These are phyloP conservation scores for Calamus simplicifolius DNA, from an alignment of 176 grass and related monocot genomes.

Conservation along the genomic window DNA sequence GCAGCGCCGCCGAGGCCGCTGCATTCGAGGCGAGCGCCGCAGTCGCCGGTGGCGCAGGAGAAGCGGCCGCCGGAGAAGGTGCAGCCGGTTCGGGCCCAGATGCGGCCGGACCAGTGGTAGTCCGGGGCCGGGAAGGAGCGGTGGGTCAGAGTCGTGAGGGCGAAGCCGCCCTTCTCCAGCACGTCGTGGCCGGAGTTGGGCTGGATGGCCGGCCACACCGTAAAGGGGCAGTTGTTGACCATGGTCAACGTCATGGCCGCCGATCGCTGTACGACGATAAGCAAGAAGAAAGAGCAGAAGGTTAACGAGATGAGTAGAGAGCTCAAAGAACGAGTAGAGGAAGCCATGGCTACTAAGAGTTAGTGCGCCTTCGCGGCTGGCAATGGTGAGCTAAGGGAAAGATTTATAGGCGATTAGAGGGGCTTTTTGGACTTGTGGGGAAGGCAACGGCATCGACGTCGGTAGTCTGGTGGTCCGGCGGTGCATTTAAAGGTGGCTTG, in stretches of 20 bases:
- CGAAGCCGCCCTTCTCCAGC: conserved; percentile 67
- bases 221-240: conserved; percentile 84
- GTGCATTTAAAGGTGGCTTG: too few relatives aligned
- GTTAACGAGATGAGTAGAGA: too few relatives aligned
- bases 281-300: conserved; percentile 21
- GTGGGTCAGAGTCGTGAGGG: conserved; percentile 48
- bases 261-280: conserved; percentile 18
- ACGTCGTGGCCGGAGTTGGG: conserved; percentile 70
- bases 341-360: too few relatives aligned
- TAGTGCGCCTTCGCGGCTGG: too few relatives aligned
- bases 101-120: conserved; percentile 69
- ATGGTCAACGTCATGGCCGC: conserved; percentile 63
- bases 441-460: too few relatives aligned
- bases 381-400: too few relatives aligned
- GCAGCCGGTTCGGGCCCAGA: conserved; percentile 82
- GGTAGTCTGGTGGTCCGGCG: too few relatives aligned
- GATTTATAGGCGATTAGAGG: too few relatives aligned
- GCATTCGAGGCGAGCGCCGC: conserved; percentile 57
- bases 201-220: conserved; percentile 84
- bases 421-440: too few relatives aligned
- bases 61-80: conserved; percentile 18
- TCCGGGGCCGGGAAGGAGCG: conserved; percentile 51
- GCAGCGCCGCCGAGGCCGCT: conserved; percentile 55
- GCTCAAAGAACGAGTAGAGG: too few relatives aligned
- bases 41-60: conserved; percentile 68